phyloP scores from a whole-genome alignment of 371 early-diverging fungal genomes.

The Lichtheimia hyalospora region DNA sequence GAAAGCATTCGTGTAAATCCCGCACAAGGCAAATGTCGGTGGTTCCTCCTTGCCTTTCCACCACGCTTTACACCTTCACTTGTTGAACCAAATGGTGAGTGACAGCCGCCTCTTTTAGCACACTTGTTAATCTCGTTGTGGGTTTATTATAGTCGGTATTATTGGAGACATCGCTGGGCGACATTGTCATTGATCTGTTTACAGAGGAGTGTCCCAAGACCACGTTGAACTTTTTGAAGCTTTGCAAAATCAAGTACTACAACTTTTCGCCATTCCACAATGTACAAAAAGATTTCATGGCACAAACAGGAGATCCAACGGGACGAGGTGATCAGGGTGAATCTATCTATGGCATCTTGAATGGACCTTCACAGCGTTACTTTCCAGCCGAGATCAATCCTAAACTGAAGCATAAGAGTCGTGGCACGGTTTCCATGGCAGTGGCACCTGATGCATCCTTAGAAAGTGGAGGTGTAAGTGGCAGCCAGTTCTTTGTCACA shows the following conservation, averaged over 20 bases:
- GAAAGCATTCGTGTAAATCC: not conserved
- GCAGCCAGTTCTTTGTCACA: conserved; percentile 98
- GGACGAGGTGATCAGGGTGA: conserved; percentile 84
- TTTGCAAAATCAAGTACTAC: conserved; percentile 94
- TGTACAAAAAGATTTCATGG: conserved; percentile 87
- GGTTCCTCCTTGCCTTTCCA: no score
- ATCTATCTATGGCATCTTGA: conserved; percentile 67
- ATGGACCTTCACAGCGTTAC: conserved; percentile 53
- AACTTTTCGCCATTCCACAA: conserved; percentile 87
- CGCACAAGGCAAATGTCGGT: not conserved
- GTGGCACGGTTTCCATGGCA: conserved; percentile 89
- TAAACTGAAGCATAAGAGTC: conserved; percentile 79
- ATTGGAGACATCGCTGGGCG: conserved; percentile 91
- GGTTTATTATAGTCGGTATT: conserved; percentile 58
- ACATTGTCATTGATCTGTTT: conserved; percentile 92
- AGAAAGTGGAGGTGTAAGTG: conserved; percentile 56
- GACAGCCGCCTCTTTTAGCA: no score
- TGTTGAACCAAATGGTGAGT: no score
- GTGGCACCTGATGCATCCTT: conserved; percentile 50
- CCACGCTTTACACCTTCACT: no score
- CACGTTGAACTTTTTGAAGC: conserved; percentile 87
- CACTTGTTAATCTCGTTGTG: no score
- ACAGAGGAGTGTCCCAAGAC: conserved; percentile 76
- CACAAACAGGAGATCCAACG: conserved; percentile 87
- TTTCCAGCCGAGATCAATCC: conserved; percentile 87